Evolutionary conservation across 257 asterid species (phyloP).

Genomic region (Petunia secreta): DNA sequence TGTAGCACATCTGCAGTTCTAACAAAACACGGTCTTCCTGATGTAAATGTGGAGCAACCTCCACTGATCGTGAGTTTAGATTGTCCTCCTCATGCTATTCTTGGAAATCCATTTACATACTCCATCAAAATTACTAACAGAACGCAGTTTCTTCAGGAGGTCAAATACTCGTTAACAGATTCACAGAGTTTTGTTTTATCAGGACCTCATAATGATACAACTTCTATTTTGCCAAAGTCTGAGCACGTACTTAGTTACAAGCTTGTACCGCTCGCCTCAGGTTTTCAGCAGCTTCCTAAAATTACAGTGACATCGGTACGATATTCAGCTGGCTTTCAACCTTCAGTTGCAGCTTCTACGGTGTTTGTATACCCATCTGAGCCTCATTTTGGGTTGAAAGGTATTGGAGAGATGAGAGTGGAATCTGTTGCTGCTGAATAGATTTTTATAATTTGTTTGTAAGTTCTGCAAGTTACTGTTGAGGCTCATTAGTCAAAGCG

Average conservation of each 20-base stretch:
- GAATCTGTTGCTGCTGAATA: slow-evolving; percentile 41
- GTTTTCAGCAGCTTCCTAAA: slow-evolving; percentile 83
- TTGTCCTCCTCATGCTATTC: slow-evolving; percentile 82
- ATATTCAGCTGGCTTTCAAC: slow-evolving; percentile 75
- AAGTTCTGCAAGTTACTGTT: not conserved
- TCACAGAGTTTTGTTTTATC: slow-evolving; percentile 77
- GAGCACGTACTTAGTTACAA: slow-evolving; percentile 59
- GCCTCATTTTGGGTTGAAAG: slow-evolving; percentile 53
- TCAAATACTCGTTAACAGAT: slow-evolving; percentile 80
- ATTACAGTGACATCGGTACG: slow-evolving; percentile 66
- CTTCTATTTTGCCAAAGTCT: slow-evolving; percentile 70
- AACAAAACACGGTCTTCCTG: slow-evolving; percentile 72
- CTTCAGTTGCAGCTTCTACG: slow-evolving; percentile 63
- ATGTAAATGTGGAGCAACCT: slow-evolving; percentile 72
- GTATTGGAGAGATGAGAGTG: slow-evolving; percentile 28
- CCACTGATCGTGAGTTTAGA: slow-evolving; percentile 69
- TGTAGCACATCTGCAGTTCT: slow-evolving; percentile 47
- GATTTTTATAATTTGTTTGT: not conserved
- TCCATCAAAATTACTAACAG: slow-evolving; percentile 59
- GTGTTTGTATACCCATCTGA: slow-evolving; percentile 81
- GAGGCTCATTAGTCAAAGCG: slow-evolving; percentile 3
- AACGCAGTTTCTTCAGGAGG: slow-evolving; percentile 83
- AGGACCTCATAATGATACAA: slow-evolving; percentile 83
- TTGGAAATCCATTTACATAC: slow-evolving; percentile 72
- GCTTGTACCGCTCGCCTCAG: slow-evolving; percentile 83